These are phyloP conservation scores for Theobroma grandiflorum DNA, from an alignment of 441 rosid species.

Conservation along the genomic window DNA sequence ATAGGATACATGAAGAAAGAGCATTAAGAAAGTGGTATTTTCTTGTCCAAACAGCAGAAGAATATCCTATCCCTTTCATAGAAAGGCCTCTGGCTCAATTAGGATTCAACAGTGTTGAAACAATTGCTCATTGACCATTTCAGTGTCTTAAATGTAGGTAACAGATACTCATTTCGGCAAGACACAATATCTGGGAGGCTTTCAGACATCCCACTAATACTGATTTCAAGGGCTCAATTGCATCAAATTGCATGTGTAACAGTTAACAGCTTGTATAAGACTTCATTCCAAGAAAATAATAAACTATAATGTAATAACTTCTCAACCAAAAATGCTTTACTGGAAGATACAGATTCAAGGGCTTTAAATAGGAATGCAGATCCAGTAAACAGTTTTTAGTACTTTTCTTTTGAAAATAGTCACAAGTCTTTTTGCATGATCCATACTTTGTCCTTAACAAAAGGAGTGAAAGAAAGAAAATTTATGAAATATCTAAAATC, in stretches of 20 bases:
- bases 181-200: slow-evolving; percentile 50
- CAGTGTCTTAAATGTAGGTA: background rate
- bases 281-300: background rate
- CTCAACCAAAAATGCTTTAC: background rate
- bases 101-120: slow-evolving; percentile 50
- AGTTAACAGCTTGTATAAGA: background rate
- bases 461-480: background rate
- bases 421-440: slow-evolving; percentile 19
- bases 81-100: slow-evolving; percentile 66
- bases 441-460: background rate
- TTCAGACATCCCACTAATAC: background rate
- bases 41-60: background rate
- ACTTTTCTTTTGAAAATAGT: background rate
- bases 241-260: background rate
- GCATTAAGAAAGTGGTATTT: slow-evolving; percentile 21
- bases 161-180: slow-evolving; percentile 54
- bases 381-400: background rate
- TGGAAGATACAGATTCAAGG: background rate
- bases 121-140: background rate
- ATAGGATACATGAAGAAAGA: slow-evolving; percentile 32
- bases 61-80: slow-evolving; percentile 31
- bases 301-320: background rate
- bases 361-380: slow-evolving; percentile 29
- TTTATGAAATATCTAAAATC: background rate
- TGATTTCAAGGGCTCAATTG: background rate